These are phyloP conservation scores for Saturnispora diversa DNA, from an alignment of 805 yeast genomes.

Conservation along the genomic window DNA sequence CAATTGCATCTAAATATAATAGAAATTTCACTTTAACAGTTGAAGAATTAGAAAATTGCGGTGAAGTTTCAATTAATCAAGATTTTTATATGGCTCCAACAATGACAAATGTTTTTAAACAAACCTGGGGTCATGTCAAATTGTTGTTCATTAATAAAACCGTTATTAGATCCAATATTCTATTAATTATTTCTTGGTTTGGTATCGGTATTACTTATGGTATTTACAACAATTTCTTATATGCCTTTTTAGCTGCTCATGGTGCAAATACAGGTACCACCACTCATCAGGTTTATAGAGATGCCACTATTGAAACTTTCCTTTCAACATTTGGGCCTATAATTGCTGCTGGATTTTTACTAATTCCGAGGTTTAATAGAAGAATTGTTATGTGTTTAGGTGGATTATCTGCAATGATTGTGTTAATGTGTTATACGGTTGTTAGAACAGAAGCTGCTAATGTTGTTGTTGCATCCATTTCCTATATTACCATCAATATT, in stretches of 20 bases:
- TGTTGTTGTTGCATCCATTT: constrained; percentile 42
- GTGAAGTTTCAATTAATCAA: constrained; percentile 27
- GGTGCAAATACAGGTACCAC: constrained; percentile 41
- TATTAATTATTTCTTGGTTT: constrained; percentile 46
- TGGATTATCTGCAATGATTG: constrained; percentile 45
- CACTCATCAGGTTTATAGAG: constrained; percentile 37
- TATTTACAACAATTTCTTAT: constrained; percentile 46
- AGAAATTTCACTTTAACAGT: constrained; percentile 35
- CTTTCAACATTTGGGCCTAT: constrained; percentile 47
- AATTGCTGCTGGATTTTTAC: constrained; percentile 36
- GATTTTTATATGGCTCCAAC: constrained; percentile 17
- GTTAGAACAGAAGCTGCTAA: constrained; percentile 48
- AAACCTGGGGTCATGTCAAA: constrained; percentile 33
- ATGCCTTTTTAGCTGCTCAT: constrained; percentile 41
- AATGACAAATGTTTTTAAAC: constrained; percentile 18
- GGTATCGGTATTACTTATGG: constrained; percentile 53
- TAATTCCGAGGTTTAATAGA: constrained; percentile 38
- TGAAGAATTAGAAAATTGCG: constrained; percentile 39
- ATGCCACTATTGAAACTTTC: constrained; percentile 39
- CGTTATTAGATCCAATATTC: constrained; percentile 37
- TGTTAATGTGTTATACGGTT: constrained; percentile 56
- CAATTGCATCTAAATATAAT: constrained; percentile 40
- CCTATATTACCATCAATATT: constrained; percentile 40
- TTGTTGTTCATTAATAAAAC: constrained; percentile 39
- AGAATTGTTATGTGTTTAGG: constrained; percentile 50